Conservation (phyloP, 1,284 basidiomycete genomes). For the Puccinia horiana region DNA sequence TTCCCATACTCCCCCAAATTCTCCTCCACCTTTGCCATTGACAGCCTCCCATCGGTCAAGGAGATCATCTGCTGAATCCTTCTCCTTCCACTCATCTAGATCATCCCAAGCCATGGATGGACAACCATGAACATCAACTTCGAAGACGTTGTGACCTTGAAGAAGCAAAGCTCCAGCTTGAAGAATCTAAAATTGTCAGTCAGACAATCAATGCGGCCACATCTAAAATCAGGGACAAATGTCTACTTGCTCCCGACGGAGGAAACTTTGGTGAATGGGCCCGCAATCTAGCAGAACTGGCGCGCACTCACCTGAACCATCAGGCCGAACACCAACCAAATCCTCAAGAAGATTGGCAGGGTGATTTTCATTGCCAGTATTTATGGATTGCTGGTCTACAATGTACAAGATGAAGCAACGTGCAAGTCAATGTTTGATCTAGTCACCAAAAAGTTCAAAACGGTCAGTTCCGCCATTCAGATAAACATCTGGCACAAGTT, state of each 20-base stretch:
- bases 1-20: no score
- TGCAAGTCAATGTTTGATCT: neutral
- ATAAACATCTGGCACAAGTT: neutral
- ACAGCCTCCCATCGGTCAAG: no score
- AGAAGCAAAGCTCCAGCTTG: neutral
- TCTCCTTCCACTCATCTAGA: no score
- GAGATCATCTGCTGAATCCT: no score
- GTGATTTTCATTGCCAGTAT: neutral
- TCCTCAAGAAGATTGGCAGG: neutral
- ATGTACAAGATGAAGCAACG: neutral
- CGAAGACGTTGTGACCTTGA: neutral
- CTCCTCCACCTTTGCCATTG: no score
- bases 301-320: neutral
- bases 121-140: no score
- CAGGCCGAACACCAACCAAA: neutral
- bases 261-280: neutral
- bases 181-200: neutral
- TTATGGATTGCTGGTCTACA: neutral
- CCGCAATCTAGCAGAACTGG: neutral
- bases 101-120: no score
- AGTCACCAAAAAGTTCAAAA: neutral
- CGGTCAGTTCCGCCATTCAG: neutral
- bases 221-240: neutral
- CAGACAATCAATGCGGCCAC: neutral
- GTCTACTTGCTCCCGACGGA: neutral